Base-by-base conservation (phyloP, 2,329 filamentous ascomycete species). In the Aurifilum marmelostoma region DNA sequence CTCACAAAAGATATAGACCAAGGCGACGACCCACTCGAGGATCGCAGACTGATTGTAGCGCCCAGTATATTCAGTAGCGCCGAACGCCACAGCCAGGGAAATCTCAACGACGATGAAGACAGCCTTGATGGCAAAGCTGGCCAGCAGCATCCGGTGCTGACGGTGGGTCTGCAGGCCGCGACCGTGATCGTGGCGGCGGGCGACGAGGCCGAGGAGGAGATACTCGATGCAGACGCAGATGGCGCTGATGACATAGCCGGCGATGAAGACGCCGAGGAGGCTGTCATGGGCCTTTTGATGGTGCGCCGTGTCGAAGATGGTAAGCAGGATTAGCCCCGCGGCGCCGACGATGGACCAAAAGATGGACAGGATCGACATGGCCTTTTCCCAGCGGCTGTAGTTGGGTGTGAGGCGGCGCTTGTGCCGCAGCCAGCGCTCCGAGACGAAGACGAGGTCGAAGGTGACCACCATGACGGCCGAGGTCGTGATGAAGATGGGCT, bases 1-100 rank as follows among this genome's bases (percentile, higher is more conserved):
- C 68, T 95, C 84, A 80, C 97, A 97, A 76, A 94, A 91, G 67
- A 91, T 92, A 82, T 92, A 97, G 75, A 96, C 83, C 75, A 96
- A 88, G 16, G 92, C 86, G 71, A 97, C 87, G 67, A 87, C 77
- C 86, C 86, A 88, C 80, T 97, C 94, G 27, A 97, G 79, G 66
- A 94, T 82, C 3, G 93, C 94, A 27, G 91, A 92, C 1, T 81
- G 79, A 77, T 95, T 90, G 73, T 84, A 84, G 9, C 82, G 75
- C 14, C 80, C 72, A 8, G 75, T 77, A 47, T 80, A 82, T 32
- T 83, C 84, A 60, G 81, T 82, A 3, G 88, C 84, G 32, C 83
- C 90, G 77, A 97, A 97, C 39, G 84, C 89, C 73, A 92, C 83
- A 66, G 86, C 88, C 11, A 97, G 86, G 18, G 76, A 83, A 27